A percentile compares a stretch with the other conserved stretches of the same genome.
Evolutionary conservation across 306 rosid genomes (phyloP).

Genomic region (Oemleria cerasiformis): DNA sequence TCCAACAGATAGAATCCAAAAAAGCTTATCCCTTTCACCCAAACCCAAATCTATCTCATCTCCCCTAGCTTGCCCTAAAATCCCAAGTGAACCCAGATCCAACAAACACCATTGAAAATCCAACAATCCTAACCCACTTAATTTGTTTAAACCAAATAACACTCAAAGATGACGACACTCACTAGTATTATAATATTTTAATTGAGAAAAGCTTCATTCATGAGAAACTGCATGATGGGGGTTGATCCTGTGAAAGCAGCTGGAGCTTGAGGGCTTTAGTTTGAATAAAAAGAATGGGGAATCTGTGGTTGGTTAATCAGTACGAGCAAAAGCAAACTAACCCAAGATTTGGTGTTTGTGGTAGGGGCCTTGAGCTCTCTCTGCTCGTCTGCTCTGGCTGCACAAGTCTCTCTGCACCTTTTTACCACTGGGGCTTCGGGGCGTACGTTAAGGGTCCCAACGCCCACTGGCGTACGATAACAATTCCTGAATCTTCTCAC

Average conservation of each 20-base stretch:
- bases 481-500: not conserved
- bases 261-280: too few relatives aligned
- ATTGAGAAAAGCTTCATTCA: not conserved
- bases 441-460: conserved; percentile 20
- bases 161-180: not conserved
- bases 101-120: conserved; percentile 18
- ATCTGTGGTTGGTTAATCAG: not conserved
- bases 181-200: not conserved
- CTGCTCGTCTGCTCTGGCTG: not conserved
- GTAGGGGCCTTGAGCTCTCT: conserved; percentile 7
- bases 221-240: not conserved
- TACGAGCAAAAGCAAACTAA: conserved; percentile 15
- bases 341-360: not conserved
- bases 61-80: conserved; percentile 48
- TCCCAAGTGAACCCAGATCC: conserved; percentile 47
- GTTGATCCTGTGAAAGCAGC: too few relatives aligned
- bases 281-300: not conserved
- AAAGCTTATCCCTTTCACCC: conserved; percentile 28
- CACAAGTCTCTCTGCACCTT: not conserved
- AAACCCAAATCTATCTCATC: conserved; percentile 6
- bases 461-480: conserved; percentile 27
- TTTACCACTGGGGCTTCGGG: conserved; percentile 2
- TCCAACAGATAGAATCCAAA: conserved; percentile 31
- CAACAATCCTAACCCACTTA: conserved; percentile 16
- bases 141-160: conserved; percentile 11